These are phyloP conservation scores for Nakazawaea pomicola DNA, from an alignment of 805 yeast species.

Conservation along the genomic window DNA sequence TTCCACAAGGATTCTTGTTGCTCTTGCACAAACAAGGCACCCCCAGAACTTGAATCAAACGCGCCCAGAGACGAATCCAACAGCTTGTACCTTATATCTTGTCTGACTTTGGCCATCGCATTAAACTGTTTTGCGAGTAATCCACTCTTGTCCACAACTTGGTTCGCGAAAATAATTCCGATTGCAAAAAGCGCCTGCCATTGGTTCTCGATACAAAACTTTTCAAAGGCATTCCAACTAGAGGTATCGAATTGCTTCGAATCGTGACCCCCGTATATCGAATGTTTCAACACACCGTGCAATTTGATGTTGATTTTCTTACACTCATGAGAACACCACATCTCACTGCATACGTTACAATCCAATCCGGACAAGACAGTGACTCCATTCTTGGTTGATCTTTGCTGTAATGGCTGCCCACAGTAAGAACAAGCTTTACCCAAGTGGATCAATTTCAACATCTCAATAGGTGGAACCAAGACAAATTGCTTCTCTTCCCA, in stretches of 20 bases:
- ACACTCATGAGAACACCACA: constrained; percentile 70
- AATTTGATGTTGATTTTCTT: constrained; percentile 40
- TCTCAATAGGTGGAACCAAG: constrained; percentile 64
- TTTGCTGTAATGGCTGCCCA: constrained; percentile 45
- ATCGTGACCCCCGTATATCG: constrained; percentile 28
- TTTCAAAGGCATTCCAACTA: constrained; percentile 52
- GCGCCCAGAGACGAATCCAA: constrained; percentile 51
- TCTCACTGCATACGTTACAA: constrained; percentile 57
- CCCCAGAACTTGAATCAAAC: constrained; percentile 46
- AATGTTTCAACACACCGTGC: constrained; percentile 59
- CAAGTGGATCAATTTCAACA: constrained; percentile 47
- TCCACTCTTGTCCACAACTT: constrained; percentile 37
- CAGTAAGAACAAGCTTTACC: constrained; percentile 74
- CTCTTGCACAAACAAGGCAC: constrained; percentile 49
- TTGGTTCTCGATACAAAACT: constrained; percentile 56
- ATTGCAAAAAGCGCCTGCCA: constrained; percentile 69
- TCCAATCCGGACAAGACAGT: constrained; percentile 46
- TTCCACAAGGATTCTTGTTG: constrained; percentile 57
- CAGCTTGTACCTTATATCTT: constrained; percentile 56
- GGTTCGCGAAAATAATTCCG: constrained; percentile 48
- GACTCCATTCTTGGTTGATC: constrained; percentile 23
- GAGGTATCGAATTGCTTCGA: constrained; percentile 31
- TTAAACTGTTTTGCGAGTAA: constrained; percentile 40
- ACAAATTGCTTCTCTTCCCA: constrained; percentile 58
- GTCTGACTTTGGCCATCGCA: constrained; percentile 67